These are phyloP conservation scores for Hanseniaspora vineae DNA, from an alignment of 805 yeast genomes.

Conservation along the genomic window DNA sequence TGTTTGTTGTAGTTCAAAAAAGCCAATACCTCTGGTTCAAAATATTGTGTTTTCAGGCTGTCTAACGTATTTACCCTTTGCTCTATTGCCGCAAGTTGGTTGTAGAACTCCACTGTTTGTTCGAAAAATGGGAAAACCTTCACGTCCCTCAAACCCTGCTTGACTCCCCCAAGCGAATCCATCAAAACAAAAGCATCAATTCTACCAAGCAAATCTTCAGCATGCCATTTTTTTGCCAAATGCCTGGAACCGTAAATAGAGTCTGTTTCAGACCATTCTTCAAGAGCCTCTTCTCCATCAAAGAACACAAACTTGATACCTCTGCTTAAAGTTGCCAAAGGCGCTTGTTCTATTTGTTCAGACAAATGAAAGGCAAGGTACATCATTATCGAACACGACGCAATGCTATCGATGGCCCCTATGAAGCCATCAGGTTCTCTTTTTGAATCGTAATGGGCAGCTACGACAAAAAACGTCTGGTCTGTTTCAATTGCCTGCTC, in stretches of 20 bases:
- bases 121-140: slow-evolving; percentile 31
- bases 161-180: slow-evolving; percentile 34
- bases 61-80: slow-evolving; percentile 7
- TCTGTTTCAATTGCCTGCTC: slow-evolving; percentile 8
- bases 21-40: background rate
- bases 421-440: slow-evolving; percentile 38
- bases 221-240: slow-evolving; percentile 29
- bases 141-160: slow-evolving; percentile 5
- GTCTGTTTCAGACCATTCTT: slow-evolving; percentile 37
- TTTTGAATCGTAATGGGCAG: slow-evolving; percentile 47
- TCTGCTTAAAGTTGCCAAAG: slow-evolving; percentile 9
- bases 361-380: slow-evolving; percentile 27
- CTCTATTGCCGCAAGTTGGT: slow-evolving; percentile 25
- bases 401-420: slow-evolving; percentile 51
- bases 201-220: slow-evolving; percentile 14
- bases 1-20: background rate
- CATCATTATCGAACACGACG: slow-evolving; percentile 39
- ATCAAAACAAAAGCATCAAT: slow-evolving; percentile 36
- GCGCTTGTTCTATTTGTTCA: slow-evolving; percentile 1
- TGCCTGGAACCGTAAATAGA: slow-evolving; percentile 45
- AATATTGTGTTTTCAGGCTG: background rate
- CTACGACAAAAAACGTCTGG: slow-evolving; percentile 24
- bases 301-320: slow-evolving; percentile 40
- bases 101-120: slow-evolving; percentile 27
- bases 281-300: slow-evolving; percentile 53